Percentiles rank a stretch among this genome's conserved stretches.
Conservation (phyloP, 768 basidiomycete species). For the Kwoniella sp. region DNA sequence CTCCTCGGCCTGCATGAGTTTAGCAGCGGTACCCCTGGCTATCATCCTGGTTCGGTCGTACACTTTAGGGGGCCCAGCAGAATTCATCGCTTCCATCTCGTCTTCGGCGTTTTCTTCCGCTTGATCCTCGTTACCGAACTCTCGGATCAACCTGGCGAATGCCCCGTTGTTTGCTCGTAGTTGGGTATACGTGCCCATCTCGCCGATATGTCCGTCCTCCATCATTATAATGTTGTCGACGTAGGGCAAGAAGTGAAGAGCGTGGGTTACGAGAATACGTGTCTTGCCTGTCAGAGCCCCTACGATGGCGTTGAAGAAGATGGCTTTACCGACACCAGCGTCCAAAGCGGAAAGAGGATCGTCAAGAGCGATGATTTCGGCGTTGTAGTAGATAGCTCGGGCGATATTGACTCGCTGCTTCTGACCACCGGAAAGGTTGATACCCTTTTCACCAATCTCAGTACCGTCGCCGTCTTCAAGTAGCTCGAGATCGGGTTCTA, state of each 20-base stretch:
- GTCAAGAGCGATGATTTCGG: constrained; percentile 85
- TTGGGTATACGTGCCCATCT: constrained; percentile 76
- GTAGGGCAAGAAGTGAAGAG: constrained; percentile 82
- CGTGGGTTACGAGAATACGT: constrained; percentile 86
- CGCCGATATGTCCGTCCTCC: constrained; percentile 73
- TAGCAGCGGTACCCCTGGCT: constrained; percentile 58
- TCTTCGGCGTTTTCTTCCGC: constrained; percentile 60
- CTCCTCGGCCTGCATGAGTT: constrained; percentile 82
- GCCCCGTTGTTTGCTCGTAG: constrained; percentile 68
- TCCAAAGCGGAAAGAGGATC: constrained; percentile 82
- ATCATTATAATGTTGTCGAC: constrained; percentile 85
- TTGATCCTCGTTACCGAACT: constrained; percentile 73
- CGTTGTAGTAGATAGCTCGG: constrained; percentile 80
- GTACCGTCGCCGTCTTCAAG: constrained; percentile 77
- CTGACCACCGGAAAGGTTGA: constrained; percentile 82
- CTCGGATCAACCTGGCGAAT: constrained; percentile 72
- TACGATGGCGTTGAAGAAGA: constrained; percentile 81
- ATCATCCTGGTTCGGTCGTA: constrained; percentile 56
- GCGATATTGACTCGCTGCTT: constrained; percentile 79
- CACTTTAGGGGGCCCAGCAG: constrained; percentile 47
- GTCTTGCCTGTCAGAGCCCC: constrained; percentile 70
- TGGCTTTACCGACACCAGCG: constrained; percentile 83
- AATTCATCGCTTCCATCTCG: constrained; percentile 55
- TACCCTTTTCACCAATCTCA: constrained; percentile 84
- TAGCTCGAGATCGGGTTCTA: constrained; percentile 78